These are phyloP conservation scores for Stagonosporopsis rhizophila DNA, from an alignment of 2,329 filamentous ascomycete genomes.

Conservation along the genomic window DNA sequence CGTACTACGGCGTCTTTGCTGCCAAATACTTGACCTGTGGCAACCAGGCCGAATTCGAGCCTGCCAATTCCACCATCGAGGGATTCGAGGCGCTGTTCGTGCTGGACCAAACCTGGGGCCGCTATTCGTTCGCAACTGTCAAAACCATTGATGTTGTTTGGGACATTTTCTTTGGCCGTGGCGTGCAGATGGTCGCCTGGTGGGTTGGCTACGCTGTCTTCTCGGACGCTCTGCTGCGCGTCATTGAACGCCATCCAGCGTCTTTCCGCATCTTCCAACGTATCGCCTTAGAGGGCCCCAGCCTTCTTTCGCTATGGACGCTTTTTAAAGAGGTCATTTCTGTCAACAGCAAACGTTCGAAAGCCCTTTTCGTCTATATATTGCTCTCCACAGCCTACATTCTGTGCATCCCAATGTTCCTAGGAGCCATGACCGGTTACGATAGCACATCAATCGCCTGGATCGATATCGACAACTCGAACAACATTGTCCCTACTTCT, in stretches of 20 bases:
- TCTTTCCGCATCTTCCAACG: conserved; percentile 46
- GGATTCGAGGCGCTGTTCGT: conserved; percentile 41
- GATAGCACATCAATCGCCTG: conserved; percentile 37
- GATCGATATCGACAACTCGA: conserved; percentile 32
- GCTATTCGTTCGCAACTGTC: conserved; percentile 39
- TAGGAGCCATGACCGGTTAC: conserved; percentile 47
- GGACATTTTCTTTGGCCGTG: conserved; percentile 46
- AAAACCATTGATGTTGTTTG: conserved; percentile 48
- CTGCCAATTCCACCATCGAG: conserved; percentile 24
- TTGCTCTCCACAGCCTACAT: conserved; percentile 41
- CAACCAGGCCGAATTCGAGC: conserved; percentile 1
- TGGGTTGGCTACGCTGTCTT: conserved; percentile 43
- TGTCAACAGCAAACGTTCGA: conserved; percentile 31
- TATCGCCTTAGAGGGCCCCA: conserved; percentile 39
- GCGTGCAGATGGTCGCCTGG: conserved; percentile 42
- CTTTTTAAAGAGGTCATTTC: conserved; percentile 36
- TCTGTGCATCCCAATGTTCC: conserved; percentile 40
- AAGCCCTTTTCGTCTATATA: conserved; percentile 40
- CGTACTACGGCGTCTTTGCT: conserved; percentile 21
- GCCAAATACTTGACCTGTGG: conserved; percentile 26
- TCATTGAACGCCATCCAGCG: conserved; percentile 45
- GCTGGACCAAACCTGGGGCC: conserved; percentile 35
- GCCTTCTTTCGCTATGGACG: conserved; percentile 32
- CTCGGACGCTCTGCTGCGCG: conserved; percentile 41
- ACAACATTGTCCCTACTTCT: conserved; percentile 38